These are phyloP conservation scores for Vigna radiata DNA, from an alignment of 306 rosid species.

Conservation along the genomic window DNA sequence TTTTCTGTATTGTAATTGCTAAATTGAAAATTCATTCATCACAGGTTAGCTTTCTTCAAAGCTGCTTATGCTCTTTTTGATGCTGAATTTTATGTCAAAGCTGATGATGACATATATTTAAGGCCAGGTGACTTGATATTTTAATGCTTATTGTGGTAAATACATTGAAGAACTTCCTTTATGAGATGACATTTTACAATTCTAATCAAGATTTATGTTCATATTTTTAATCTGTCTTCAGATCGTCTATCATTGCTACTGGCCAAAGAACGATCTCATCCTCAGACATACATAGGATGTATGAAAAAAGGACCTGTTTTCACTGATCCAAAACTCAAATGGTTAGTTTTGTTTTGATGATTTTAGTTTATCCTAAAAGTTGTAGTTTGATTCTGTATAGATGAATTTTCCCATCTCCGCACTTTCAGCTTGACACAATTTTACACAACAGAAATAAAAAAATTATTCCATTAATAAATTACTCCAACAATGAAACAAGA, in stretches of 20 bases:
- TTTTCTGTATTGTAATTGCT: constrained; percentile 36
- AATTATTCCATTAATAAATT: constrained; percentile 4
- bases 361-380: constrained; percentile 15
- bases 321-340: constrained; percentile 93
- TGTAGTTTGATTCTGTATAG: constrained; percentile 4
- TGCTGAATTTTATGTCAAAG: constrained; percentile 89
- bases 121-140: constrained; percentile 78
- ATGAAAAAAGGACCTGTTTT: constrained; percentile 99
- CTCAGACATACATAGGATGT: constrained; percentile 97
- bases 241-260: constrained; percentile 89
- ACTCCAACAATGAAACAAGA: not conserved
- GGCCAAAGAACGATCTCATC: constrained; percentile 81
- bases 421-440: not conserved
- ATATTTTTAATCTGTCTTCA: constrained; percentile 46
- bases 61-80: constrained; percentile 93
- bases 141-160: not conserved
- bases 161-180: constrained; percentile 23
- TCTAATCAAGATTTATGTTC: constrained; percentile 30
- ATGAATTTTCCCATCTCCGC: constrained; percentile 3
- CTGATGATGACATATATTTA: constrained; percentile 95
- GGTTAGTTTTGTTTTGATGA: constrained; percentile 60
- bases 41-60: constrained; percentile 93
- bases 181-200: constrained; percentile 18
- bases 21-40: constrained; percentile 40
- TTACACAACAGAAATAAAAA: not conserved